Evolutionary conservation across 768 basidiomycete genomes (phyloP).

Genomic region (Russula brevipes): DNA sequence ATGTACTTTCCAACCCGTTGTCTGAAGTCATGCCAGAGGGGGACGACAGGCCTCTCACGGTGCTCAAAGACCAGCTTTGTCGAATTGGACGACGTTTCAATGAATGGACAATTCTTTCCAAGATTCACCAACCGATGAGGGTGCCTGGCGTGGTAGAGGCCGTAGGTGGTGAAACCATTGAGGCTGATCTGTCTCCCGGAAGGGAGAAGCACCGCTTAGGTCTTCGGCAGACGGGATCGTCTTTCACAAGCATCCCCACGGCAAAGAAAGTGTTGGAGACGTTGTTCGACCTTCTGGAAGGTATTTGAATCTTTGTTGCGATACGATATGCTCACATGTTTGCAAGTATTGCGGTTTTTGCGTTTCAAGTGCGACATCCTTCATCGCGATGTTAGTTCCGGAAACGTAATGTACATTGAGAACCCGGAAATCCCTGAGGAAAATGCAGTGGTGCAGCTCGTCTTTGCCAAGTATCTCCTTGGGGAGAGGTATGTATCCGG

Average conservation of each 20-base stretch:
- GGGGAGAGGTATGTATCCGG: background rate
- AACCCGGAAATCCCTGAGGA: background rate
- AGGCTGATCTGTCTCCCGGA: background rate
- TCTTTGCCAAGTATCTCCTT: slow-evolving; percentile 5
- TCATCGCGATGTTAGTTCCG: slow-evolving; percentile 3
- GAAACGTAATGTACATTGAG: slow-evolving; percentile 1
- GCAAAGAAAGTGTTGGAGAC: background rate
- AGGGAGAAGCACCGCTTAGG: slow-evolving; percentile 3
- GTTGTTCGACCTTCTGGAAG: slow-evolving; percentile 9
- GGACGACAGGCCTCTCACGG: background rate
- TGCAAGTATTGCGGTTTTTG: slow-evolving; percentile 13
- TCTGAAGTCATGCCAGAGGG: background rate
- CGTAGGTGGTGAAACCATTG: background rate
- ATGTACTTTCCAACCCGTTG: background rate
- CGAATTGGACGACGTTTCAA: background rate
- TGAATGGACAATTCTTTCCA: background rate
- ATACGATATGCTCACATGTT: slow-evolving; percentile 7
- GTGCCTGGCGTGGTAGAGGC: slow-evolving; percentile 10
- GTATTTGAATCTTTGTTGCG: slow-evolving; percentile 8
- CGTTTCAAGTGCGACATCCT: background rate
- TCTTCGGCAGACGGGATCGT: background rate
- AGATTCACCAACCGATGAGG: background rate
- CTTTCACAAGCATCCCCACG: slow-evolving; percentile 10
- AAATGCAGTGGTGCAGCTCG: background rate
- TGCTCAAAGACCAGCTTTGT: background rate